Evolutionary conservation across 106 monocot species (phyloP), one percentile per base, ranked within the genome.

Genomic region (Apostasia shenzhenica): DNA sequence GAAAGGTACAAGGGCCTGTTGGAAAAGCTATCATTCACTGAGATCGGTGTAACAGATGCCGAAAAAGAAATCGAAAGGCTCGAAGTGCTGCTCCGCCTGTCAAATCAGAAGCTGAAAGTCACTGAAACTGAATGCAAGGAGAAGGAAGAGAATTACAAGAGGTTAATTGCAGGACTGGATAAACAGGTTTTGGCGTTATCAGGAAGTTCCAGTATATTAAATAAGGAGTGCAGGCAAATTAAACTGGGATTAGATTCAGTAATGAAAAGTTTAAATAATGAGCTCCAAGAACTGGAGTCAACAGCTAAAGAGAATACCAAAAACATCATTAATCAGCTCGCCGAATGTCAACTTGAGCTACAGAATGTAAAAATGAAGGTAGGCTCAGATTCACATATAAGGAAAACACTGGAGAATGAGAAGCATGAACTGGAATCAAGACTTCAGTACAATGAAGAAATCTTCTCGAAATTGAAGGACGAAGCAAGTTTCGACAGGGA

Each of bases 61-160:
- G 72, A 66, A 11, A 83, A 72, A 50, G 65, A 81, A 51, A 14
- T 85, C 51, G 72, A 85, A 69, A 71, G 64, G 12, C 67, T 88
- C 5, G 85, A 85, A 68, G 88, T 92, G 54, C 89, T 86, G 61
- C 56, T 89, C 26, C 78, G 88, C 41, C 67, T 94, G 1, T 68
- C 77, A 13, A 94, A 85, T 47, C 88, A 88, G 63, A 91, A 82
- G 69, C 79, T 93, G 50, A 86, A 80, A 58, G 71, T 90, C 2
- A 90, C 93, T 26, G 93, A 90, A 76, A 84, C 77, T 45, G 86
- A 94, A 61, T 61, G 54, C 75, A 83, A 64, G 72, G 82, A 72
- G 56, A 90, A 75, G 64, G 81, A 80, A 61, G 85, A 87, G 58
- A 68, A 45, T 14, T 54, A 64, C 43, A 67, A 61, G 39, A 74